phyloP scores from a whole-genome alignment of 2,329 filamentous ascomycete species.

The Coniochaeta sp. region DNA sequence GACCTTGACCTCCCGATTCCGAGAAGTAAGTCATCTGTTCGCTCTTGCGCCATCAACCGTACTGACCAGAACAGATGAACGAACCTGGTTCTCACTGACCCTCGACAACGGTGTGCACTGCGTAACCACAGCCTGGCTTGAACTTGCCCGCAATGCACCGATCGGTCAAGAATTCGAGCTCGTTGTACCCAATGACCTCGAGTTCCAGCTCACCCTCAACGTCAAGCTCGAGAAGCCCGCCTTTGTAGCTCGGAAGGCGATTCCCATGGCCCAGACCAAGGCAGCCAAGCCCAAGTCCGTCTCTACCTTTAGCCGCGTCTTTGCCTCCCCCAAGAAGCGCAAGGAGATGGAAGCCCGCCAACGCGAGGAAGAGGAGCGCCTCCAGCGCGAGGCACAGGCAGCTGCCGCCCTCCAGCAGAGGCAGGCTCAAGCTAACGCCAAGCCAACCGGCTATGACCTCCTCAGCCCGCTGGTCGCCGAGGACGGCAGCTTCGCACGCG shows the following conservation, averaged over 20 bases:
- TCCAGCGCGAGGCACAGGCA: conserved; percentile 56
- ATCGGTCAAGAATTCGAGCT: conserved; percentile 98
- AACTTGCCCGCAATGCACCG: conserved; percentile 83
- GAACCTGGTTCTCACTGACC: conserved; percentile 90
- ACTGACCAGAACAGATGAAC: conserved; percentile 56
- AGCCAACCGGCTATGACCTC: conserved; percentile 76
- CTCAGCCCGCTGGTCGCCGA: conserved; percentile 79
- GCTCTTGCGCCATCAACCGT: conserved; percentile 6
- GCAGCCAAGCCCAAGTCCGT: conserved; percentile 59
- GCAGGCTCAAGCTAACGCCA: conserved; percentile 48
- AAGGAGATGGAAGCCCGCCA: conserved; percentile 86
- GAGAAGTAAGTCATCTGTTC: conserved; percentile 60
- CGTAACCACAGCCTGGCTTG: conserved; percentile 92
- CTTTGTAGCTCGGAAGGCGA: conserved; percentile 35
- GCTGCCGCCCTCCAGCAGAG: background rate
- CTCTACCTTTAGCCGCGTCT: conserved; percentile 84
- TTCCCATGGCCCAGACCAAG: conserved; percentile 55
- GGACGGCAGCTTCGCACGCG: conserved; percentile 89
- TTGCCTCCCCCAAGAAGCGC: conserved; percentile 92
- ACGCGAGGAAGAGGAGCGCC: conserved; percentile 74
- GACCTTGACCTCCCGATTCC: conserved; percentile 88
- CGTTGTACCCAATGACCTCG: conserved; percentile 93
- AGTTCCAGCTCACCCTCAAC: conserved; percentile 95
- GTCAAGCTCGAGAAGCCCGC: conserved; percentile 85
- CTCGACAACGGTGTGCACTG: conserved; percentile 98